These are phyloP conservation scores for Dentipellis fragilis DNA, from an alignment of 768 basidiomycete species.

Conservation along the genomic window DNA sequence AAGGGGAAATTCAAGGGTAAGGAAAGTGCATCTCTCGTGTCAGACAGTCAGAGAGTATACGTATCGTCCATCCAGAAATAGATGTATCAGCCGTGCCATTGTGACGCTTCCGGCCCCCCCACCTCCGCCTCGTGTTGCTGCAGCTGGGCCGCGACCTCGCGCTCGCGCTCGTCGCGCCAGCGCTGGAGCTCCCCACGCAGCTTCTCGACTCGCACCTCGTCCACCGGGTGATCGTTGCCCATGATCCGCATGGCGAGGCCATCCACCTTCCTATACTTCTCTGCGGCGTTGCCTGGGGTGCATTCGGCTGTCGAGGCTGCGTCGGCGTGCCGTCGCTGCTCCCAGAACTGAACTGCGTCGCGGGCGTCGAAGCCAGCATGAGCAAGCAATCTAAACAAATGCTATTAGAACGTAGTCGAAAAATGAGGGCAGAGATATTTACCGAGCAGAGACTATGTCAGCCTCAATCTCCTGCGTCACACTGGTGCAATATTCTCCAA, in stretches of 20 bases:
- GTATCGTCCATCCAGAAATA: background rate
- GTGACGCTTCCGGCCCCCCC: background rate
- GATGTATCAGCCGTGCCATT: background rate
- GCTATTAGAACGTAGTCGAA: background rate
- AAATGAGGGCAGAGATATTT: slow-evolving; percentile 13
- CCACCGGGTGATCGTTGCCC: slow-evolving; percentile 59
- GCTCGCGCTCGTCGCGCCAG: slow-evolving; percentile 51
- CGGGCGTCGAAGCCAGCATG: slow-evolving; percentile 87
- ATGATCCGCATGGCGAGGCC: slow-evolving; percentile 34
- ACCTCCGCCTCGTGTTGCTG: background rate
- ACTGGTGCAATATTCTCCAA: slow-evolving; percentile 70
- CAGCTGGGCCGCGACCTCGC: slow-evolving; percentile 7
- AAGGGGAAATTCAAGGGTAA: background rate
- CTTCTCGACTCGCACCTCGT: slow-evolving; percentile 48
- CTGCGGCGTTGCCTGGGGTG: slow-evolving; percentile 21
- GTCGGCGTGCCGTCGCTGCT: slow-evolving; percentile 32
- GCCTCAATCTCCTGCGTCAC: slow-evolving; percentile 86
- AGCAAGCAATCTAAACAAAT: slow-evolving; percentile 61
- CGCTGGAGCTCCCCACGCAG: slow-evolving; percentile 58
- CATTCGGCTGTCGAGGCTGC: slow-evolving; percentile 33
- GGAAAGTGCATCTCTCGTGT: background rate
- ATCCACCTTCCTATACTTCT: slow-evolving; percentile 3
- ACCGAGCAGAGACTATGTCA: slow-evolving; percentile 82
- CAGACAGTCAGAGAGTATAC: background rate
- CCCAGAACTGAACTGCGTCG: slow-evolving; percentile 77